Evolutionary conservation across 768 basidiomycete species (phyloP), one percentile per base, ranked within the genome.

Genomic region (Polyporus arcularius): DNA sequence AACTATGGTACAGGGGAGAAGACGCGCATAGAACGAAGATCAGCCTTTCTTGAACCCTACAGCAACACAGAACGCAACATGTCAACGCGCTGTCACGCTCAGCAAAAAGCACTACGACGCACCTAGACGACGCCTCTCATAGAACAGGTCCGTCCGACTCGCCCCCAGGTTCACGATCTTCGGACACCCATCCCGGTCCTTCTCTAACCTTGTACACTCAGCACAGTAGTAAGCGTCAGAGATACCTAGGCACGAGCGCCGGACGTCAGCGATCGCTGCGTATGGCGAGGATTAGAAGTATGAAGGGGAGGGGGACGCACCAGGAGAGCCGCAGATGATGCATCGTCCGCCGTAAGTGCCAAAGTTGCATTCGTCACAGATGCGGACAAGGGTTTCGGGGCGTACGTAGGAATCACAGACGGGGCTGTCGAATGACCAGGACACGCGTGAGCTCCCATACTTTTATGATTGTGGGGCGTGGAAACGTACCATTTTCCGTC

Each of bases 281-380:
- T n/a, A n/a, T n/a, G n/a, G n/a, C n/a, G n/a, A n/a, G n/a, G n/a
- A n/a, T n/a, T n/a, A n/a, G n/a, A n/a, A n/a, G n/a, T n/a, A n/a
- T n/a, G n/a, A n/a, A n/a, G n/a, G n/a, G n/a, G 15, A 26, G 18
- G 8, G 28, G 2, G 11, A 47, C 46, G 51, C 15, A 97, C 96
- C 96, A 68, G 93, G 94, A 46, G 94, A 88, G 51, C 95, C 94
- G 67, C 97, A 99, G 63, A 98, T 97, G 76, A 98, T 98, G 73
- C 97, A 99, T 65, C 95, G 83, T 52, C 96, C 96, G 26, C 97
- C 95, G 72, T 97, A 97, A 47, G 94, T 96, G 67, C 95, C 93
- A 78, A 98, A 99, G 75, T 98, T 98, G 77, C 97, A 99, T 79
- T 99, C 97, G 73, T 99, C 97, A 75, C 97, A 99, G 67, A 98